Evolutionary conservation across 148 eudicot species (phyloP).

Genomic region (Rheum nobile): DNA sequence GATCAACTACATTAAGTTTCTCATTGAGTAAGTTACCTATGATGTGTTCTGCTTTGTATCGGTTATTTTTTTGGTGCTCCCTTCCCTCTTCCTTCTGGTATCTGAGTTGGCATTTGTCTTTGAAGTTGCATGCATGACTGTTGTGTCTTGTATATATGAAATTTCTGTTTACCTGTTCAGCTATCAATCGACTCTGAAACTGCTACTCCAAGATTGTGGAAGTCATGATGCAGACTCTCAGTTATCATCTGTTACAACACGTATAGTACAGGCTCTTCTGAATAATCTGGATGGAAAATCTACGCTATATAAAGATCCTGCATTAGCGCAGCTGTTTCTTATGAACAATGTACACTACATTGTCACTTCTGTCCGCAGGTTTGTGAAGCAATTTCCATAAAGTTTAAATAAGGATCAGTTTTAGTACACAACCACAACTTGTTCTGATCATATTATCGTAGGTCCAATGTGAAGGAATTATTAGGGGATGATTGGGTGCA

Average conservation of each 20-base stretch:
- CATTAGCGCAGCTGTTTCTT: conserved; percentile 75
- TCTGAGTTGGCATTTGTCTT: background rate
- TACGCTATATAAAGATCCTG: conserved; percentile 78
- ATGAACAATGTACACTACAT: conserved; percentile 98
- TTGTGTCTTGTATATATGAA: background rate
- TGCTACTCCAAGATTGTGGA: conserved; percentile 58
- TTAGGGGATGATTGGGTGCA: conserved; percentile 99
- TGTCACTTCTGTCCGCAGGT: conserved; percentile 93
- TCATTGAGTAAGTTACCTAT: conserved; percentile 66
- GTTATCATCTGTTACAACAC: conserved; percentile 53
- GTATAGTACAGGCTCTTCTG: conserved; percentile 83
- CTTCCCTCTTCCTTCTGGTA: background rate
- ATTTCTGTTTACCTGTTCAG: conserved; percentile 23
- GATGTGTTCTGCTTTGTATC: background rate
- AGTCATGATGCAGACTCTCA: conserved; percentile 39
- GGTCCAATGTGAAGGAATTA: conserved; percentile 92
- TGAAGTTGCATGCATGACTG: background rate
- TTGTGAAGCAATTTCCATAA: conserved; percentile 8
- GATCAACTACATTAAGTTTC: conserved; percentile 86
- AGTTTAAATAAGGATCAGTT: too few relatives aligned
- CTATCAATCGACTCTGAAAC: conserved; percentile 80
- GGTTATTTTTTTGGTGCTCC: background rate
- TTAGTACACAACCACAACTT: background rate
- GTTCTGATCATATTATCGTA: conserved; percentile 8
- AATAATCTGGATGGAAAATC: conserved; percentile 84